Evolutionary conservation across 306 rosid genomes (phyloP), one percentile per base, ranked within the genome.

Genomic region (Glycine soja): DNA sequence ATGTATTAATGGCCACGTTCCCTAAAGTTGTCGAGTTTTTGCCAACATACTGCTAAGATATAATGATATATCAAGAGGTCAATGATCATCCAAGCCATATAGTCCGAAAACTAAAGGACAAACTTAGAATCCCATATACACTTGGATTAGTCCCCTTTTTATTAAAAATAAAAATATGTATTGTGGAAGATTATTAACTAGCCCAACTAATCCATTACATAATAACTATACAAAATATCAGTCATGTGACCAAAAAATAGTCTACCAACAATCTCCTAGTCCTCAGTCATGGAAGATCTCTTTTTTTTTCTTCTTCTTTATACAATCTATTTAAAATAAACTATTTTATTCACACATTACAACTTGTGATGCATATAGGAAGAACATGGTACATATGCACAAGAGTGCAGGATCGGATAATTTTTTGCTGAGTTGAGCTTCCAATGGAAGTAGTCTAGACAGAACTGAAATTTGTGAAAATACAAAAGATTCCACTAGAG

Each of bases 201-300:
- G 9, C 75, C 46, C 46, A 77, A 66, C 54, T 12, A 51, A 38
- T 40, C 67, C 74, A 77, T 52, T 36, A 16, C 53, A 66, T 4
- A 10, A 11, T 38, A 67, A n/a, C 8, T 19, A 52, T 24, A 64
- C 10, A 38, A 62, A n/a, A 16, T 10, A 52, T 16, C 4, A 11
- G 5, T 6, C 51, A n/a, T 65, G 48, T 63, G 15, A 42, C 3
- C 12, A 9, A 67, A 43, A 66, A 40, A 9, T 0, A 2, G n/a
- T 66, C 18, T 9, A 65, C 30, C 50, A 48, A 48, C 43, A 65
- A 65, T 36, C 12, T 10, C 42, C 3, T 7, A 14, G 66, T 62
- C 15, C 8, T 48, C 12, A 2, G 8, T 50, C 40, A 64, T 63
- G 40, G 34, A 46, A 46, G 30, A 8, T 62, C n/a, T 45, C 7